Base-by-base conservation (phyloP, 208 protist genomes). In the Novymonas esmeraldas region DNA sequence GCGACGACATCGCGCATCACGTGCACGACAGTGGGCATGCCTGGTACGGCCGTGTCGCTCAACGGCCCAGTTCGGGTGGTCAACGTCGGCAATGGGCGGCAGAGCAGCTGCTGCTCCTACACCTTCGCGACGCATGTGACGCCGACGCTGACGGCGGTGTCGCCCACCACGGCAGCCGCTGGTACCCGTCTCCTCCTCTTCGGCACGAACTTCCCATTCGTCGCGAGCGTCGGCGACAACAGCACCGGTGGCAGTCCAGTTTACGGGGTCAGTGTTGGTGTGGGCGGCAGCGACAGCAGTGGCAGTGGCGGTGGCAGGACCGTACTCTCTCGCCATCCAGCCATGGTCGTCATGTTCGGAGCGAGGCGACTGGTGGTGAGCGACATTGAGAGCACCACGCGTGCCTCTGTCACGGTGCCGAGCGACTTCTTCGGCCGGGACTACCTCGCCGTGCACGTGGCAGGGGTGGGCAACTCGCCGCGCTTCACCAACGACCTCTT, bases 41-140 rank as follows among this genome's bases (percentile, higher is more conserved):
- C 70, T 0, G 34, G 26, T 0, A 34, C 51, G 52, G 31, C 42
- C 1, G 14, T 34, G 22, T 50, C 57, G 18, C 16, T 45, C 28
- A 54, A 54, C 0, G 79, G 73, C 0, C 6, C 44, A 1, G 79
- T 81, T 0, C n/a, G 5, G 2, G 74, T 85, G 14, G 11, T 36
- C 36, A 76, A 73, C 68, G 44, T 1, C 55, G 58, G 59, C 50
- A 71, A 68, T 20, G 65, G 59, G 36, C 64, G 45, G n/a, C 31
- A 50, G 14, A 66, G 55, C 51, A 64, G 41, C 38, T 81, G 74
- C 71, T 81, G 79, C 55, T 1, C 5, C 36, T 85, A 78, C 74
- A 71, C 42, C n/a, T 85, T 76, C 65, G 22, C 44, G 61, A 34
- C 38, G 28, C 60, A 16, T 48, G 56, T 79, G 38, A 79, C 75